A percentile compares a stretch with the other conserved stretches of the same genome.
Evolutionary conservation across 345 rosid genomes (phyloP).

Genomic region (Raphanus raphanistrum): DNA sequence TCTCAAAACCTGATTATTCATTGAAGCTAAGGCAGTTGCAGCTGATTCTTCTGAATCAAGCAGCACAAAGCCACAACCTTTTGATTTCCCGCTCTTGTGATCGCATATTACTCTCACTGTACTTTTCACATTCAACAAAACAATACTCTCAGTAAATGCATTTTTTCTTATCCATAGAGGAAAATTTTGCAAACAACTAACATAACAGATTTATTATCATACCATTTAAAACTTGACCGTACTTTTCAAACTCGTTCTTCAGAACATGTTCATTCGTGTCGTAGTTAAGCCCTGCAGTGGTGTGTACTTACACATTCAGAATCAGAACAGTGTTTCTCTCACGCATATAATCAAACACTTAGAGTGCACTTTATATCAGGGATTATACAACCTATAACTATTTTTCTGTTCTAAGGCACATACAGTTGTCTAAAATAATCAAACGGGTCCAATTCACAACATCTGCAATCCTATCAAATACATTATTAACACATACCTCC

Average conservation of each 20-base stretch:
- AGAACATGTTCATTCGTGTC: conserved; percentile 69
- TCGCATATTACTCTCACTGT: conserved; percentile 74
- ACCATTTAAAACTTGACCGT: conserved; percentile 55
- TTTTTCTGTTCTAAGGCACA: not conserved
- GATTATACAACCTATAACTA: fast-evolving
- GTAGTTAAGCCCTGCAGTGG: conserved; percentile 55
- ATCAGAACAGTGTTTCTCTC: not conserved
- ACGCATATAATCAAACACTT: conserved; percentile 30
- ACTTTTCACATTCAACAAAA: not conserved
- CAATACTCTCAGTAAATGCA: not conserved
- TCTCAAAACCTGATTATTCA: conserved; percentile 57
- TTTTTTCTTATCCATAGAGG: not conserved
- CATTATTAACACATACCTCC: conserved; percentile 49
- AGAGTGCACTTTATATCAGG: not conserved
- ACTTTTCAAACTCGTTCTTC: conserved; percentile 48
- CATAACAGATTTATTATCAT: not conserved
- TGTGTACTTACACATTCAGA: not conserved
- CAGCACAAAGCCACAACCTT: conserved; percentile 72
- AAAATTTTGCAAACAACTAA: not conserved
- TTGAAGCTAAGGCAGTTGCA: conserved; percentile 52
- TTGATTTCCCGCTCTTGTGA: conserved; percentile 62
- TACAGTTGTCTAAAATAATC: not conserved
- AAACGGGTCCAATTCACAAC: not conserved
- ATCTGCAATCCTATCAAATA: not conserved
- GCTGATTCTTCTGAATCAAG: conserved; percentile 62